Evolutionary conservation across 257 asterid species (phyloP), one percentile per base, ranked within the genome.

Genomic region (Plectranthus barbatus): DNA sequence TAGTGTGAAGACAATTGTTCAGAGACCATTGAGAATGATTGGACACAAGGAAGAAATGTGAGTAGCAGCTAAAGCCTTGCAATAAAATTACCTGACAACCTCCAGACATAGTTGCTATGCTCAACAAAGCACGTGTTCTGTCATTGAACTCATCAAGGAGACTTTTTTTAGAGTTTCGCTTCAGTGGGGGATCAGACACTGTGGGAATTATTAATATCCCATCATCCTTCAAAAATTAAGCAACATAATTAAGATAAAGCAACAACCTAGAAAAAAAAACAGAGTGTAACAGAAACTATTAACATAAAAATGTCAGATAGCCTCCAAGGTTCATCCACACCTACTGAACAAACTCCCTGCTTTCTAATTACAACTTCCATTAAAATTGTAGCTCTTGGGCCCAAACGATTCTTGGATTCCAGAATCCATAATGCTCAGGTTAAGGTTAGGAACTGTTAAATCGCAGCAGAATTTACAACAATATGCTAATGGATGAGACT

Each of bases 91-190:
- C 97, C 93, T 87, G 93, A 63, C 97, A 90, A 69, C 89, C 85
- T 53, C 96, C 95, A 39, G 97, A 87, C 86, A 90, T 77, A 79
- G 77, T 82, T 42, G 92, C 84, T 71, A 90, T 79, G 79, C 96
- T 77, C 66, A 83, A 80, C 66, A 85, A 73, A 59, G 83, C 76
- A 79, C 77, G 73, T 31, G 80, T 68, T 74, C 87, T 81, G 68
- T 80, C 87, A 71, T 68, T 70, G 64, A 80, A 76, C 81, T 81
- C 90, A 19, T 66, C 60, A 9, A 80, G 71, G 20, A 82, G 45
- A 31, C 80, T 75, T 74, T 75, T 74, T 76, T 70, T 42, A 19
- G 82, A 67, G 60, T 76, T 81, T 40, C 81, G 73, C 74, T 81
- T 85, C 68, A 68, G 72, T 12, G 95, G 97, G 46, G 86, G 87